A percentile compares a stretch with the other conserved stretches of the same genome.
phyloP scores from a whole-genome alignment of 2,329 filamentous ascomycete species.

The Pseudogymnoascus sp. region DNA sequence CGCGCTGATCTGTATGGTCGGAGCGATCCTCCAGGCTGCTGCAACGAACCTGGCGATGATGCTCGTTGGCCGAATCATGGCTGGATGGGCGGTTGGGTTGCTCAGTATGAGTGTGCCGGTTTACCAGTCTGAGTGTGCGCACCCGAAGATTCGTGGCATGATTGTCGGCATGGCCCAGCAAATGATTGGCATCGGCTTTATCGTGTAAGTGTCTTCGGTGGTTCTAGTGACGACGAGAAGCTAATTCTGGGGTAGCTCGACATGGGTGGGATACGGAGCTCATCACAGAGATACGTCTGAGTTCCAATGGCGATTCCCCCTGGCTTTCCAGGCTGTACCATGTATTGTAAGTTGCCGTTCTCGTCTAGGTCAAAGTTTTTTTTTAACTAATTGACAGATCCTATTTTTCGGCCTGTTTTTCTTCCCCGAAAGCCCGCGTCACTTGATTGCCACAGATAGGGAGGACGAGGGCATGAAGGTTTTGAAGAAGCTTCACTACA shows the following conservation, averaged over 20 bases:
- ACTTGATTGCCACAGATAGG: constrained; percentile 47
- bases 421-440: constrained; percentile 51
- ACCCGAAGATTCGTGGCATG: constrained; percentile 53
- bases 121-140: constrained; percentile 56
- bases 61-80: constrained; percentile 49
- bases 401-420: constrained; percentile 45
- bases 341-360: constrained; percentile 32
- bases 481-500: constrained; percentile 46
- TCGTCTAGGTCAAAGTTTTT: background rate
- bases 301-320: constrained; percentile 19
- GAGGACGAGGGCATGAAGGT: constrained; percentile 42
- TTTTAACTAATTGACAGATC: constrained; percentile 21
- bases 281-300: background rate
- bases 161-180: constrained; percentile 56
- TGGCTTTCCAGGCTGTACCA: constrained; percentile 52
- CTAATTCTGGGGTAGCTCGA: background rate
- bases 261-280: constrained; percentile 11
- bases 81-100: constrained; percentile 46
- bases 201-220: constrained; percentile 34
- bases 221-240: constrained; percentile 50
- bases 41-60: constrained; percentile 45
- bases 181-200: constrained; percentile 53
- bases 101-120: constrained; percentile 56
- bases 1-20: constrained; percentile 49
- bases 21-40: constrained; percentile 52